Evolutionary conservation across 202 grass and related monocot genomes (phyloP), one percentile per base, ranked within the genome.

Genomic region (Carex arenaria): DNA sequence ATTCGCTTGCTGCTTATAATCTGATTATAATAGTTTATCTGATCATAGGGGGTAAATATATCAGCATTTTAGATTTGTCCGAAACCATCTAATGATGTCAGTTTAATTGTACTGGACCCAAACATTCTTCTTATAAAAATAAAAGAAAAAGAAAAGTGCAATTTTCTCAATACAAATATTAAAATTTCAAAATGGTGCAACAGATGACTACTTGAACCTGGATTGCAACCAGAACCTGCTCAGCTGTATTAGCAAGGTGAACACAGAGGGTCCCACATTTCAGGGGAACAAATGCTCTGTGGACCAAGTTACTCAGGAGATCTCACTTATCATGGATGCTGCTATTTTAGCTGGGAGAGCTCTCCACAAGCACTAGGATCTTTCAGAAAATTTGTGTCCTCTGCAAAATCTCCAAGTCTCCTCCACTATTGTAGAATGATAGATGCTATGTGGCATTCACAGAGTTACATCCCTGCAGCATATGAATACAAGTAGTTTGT

Each of bases 141-240:
- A n/a, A 38, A 38, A 38, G 0, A 38, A 38, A 38, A 38, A 8
- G 18, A 17, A 62, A 63, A 49, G 14, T 79, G 62, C 19, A 26
- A 59, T 83, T 77, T 89, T 79, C 36, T 54, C 20, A 61, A 66
- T 22, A 19, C 17, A 54, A 20, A 20, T 68, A 52, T 43, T 45
- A 82, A 52, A 22, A 30, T 26, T 63, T 28, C 14, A 28, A 36
- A 23, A n/a, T 87, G 47, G 3, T 23, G 36, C 42, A 23, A 84
- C 95, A 99, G 96, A 99, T 89, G 96, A 99, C 85, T 99, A 99
- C 92, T 87, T 99, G 81, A 99, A 90, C 85, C 74, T 86, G 12
- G 72, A 72, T 54, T 99, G 96, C 96, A 99, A 94, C 78, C 67
- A 90, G 88, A 91, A 99, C 86, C 84, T 99, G 78, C 89, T 90